Base-by-base conservation (phyloP, 805 yeast species). In the Ogataea nonfermentans region DNA sequence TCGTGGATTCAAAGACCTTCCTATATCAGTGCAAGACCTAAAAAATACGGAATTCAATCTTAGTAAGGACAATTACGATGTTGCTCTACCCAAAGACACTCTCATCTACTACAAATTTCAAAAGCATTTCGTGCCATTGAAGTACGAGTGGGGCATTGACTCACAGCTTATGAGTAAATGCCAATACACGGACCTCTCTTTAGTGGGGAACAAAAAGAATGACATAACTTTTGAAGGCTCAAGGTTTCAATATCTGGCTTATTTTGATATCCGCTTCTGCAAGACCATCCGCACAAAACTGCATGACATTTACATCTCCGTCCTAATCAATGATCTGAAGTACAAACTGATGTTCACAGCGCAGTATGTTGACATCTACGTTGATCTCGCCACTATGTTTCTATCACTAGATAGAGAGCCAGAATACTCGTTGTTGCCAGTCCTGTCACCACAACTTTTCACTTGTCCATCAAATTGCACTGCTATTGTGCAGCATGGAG, bases 391-490 rank as follows among this genome's bases (percentile, higher is more conserved):
- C 1, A 86, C 86, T 46, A 68, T 83, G 66, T 85, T 81, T 49
- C 68, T 85, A 32, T 63, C 73, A 0, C 66, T 78, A 47, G 99
- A 93, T 55, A 72, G 96, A 44, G 98, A 93, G 55, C 95, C 96
- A 0, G 96, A 89, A 51, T 63, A 77, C 39, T 86, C 91, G 9
- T 72, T 85, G 3, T 70, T 90, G 67, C 73, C 81, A 26, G 77
- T 81, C 26, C 64, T 91, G 14, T 79, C 95, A 0, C 80, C 91
- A 0, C 99, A 93, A 62, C 65, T 93, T 15, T 89, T 89, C 61
- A 90, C 97, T 0, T 83, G 95, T 38, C 96, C 97, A 0, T 76
- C 89, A 0, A 81, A 84, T 48, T 81, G 95, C 0, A 74, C 76
- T 1, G 65, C 77, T 19, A 74, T 85, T 17, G 70, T 79, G 6